Percentiles rank a stretch among this genome's conserved stretches.
Conservation (phyloP, 169 alveolate species). For the Nephromyces sp. region DNA sequence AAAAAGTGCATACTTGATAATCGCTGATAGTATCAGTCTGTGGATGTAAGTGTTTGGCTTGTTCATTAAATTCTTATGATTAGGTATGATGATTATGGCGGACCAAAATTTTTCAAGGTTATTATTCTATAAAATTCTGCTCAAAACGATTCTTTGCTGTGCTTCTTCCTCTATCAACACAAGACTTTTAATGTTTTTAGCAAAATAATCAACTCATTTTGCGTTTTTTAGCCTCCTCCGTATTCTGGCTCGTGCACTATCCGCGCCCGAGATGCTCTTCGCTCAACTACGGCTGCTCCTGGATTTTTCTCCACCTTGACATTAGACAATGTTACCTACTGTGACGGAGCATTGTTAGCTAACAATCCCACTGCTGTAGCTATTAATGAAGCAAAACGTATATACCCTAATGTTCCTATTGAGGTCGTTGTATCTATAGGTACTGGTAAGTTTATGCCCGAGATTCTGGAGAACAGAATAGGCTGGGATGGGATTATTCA, state of each 20-base stretch:
- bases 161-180: no score
- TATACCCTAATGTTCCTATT: slow-evolving; percentile 55
- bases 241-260: slow-evolving; percentile 40
- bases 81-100: no score
- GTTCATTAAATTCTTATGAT: no score
- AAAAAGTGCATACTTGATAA: no score
- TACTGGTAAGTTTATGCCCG: slow-evolving; percentile 48
- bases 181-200: no score
- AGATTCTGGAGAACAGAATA: slow-evolving; percentile 17
- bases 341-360: slow-evolving; percentile 70
- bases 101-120: no score
- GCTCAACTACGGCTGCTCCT: slow-evolving; percentile 78
- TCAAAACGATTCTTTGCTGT: no score
- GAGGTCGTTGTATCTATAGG: slow-evolving; percentile 68
- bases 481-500: slow-evolving; percentile 51
- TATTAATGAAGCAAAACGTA: slow-evolving; percentile 54
- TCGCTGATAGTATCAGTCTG: no score
- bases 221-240: no score
- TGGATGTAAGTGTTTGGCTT: no score
- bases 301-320: slow-evolving; percentile 59
- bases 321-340: slow-evolving; percentile 49
- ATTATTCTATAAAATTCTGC: no score
- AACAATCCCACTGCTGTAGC: slow-evolving; percentile 72
- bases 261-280: slow-evolving; percentile 48
- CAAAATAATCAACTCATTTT: no score